Base-by-base conservation (phyloP, 108 stramenopile genomes). In the Nitzschia sp. region DNA sequence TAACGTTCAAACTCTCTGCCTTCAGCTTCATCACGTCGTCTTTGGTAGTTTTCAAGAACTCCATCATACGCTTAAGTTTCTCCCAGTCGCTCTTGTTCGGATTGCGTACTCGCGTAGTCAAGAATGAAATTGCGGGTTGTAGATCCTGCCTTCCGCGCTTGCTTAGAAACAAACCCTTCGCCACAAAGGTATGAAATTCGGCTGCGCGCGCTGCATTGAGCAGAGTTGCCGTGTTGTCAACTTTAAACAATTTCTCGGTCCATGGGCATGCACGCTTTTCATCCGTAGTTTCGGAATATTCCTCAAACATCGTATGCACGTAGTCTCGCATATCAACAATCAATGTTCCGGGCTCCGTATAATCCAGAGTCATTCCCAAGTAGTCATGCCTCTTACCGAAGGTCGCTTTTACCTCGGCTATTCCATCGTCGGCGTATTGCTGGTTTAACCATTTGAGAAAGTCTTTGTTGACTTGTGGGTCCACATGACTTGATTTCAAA, bases 281-380 rank as follows among this genome's bases (percentile, higher is more conserved):
- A 27, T 59, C 33, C 32, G 68, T 48, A 24, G 71, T 58, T 1
- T 54, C 56, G 5, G 68, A 66, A 27, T 76, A 64, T 13, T 58
- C 70, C 0, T 76, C 54, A 27, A 85, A 26, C 11, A 72, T 59
- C 26, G 61, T 47, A 2, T 71, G 25, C 17, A 71, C 8, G 28
- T 82, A 76, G 3, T 62, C 56, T 1, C 45, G 29, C 79, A 84
- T 84, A 25, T 47, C 29, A 26, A 82, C 69, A 23, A 24, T 70
- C 11, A 80, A 17, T 34, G 29, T 17, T 17, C 76, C 75, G 11
- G 42, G 24, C 0, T 54, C 30, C 1, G 38, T 57, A 47, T 65
- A 87, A 53, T 79, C 72, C 29, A 83, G 9, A 11, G 38, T 55
- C 80, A 83, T 86, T 9, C 79, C 85, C 3, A 86, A 73, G 53